Conservation (phyloP, 306 rosid species). For the Fragaria ananassa region DNA sequence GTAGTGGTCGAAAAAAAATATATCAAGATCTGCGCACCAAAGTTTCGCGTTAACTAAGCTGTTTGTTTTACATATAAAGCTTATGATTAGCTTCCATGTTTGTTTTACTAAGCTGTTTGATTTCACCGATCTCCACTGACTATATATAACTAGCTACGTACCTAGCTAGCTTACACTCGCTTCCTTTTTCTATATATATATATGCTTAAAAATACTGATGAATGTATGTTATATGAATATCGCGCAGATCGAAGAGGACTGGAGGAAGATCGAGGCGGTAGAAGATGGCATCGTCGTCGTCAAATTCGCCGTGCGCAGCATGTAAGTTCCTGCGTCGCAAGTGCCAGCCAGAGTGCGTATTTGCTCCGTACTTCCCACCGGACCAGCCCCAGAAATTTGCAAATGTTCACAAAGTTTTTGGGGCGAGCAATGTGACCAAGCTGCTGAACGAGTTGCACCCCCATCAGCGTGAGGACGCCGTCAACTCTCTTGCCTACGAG, state of each 20-base stretch:
- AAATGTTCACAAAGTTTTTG: conserved; percentile 86
- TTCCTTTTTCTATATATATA: background rate
- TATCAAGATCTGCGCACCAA: background rate
- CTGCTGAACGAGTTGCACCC: conserved; percentile 90
- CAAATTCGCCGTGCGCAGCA: conserved; percentile 87
- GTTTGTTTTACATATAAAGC: background rate
- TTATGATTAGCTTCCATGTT: too few species aligned
- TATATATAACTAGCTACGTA: background rate
- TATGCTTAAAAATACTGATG: background rate
- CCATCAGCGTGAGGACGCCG: conserved; percentile 91
- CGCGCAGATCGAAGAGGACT: conserved; percentile 6
- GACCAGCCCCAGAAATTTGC: conserved; percentile 97
- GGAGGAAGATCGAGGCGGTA: conserved; percentile 2
- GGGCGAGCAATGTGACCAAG: conserved; percentile 90
- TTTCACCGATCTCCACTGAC: background rate
- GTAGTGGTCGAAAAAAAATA: background rate
- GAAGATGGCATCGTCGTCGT: conserved; percentile 48
- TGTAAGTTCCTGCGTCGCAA: conserved; percentile 92
- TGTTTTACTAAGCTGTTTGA: background rate
- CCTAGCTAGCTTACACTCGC: background rate
- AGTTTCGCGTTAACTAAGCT: background rate
- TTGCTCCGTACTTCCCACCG: conserved; percentile 93
- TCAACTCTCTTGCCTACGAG: conserved; percentile 92
- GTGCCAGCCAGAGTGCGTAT: conserved; percentile 93
- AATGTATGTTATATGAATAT: too few species aligned